phyloP scores from a whole-genome alignment of 2,329 filamentous ascomycete species.

The Cladosporium sp. region DNA sequence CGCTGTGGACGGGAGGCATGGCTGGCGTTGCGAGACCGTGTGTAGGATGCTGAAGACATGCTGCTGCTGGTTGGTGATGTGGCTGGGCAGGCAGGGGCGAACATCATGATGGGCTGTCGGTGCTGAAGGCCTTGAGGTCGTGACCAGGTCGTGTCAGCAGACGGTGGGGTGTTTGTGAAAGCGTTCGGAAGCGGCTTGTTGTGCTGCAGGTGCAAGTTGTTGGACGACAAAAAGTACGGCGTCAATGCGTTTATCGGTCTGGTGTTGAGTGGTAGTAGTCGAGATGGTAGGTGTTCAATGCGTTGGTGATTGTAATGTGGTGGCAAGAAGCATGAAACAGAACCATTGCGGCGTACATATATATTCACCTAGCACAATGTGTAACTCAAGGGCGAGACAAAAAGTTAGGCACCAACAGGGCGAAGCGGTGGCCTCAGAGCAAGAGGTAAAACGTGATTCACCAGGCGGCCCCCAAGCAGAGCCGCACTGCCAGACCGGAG shows the following conservation, averaged over 20 bases:
- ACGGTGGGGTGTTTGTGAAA: background rate
- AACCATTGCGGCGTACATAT: background rate
- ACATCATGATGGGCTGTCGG: background rate
- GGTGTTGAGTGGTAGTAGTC: background rate
- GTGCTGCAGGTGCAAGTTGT: background rate
- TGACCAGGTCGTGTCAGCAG: background rate
- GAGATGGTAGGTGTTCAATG: background rate
- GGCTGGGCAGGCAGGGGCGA: background rate
- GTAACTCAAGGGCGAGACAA: background rate
- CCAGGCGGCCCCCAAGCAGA: constrained; percentile 6
- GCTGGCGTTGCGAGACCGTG: background rate
- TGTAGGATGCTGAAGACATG: background rate
- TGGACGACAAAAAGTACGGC: background rate
- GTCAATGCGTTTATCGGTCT: background rate
- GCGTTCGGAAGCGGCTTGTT: background rate
- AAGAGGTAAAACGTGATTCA: background rate
- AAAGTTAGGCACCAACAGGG: constrained; percentile 4
- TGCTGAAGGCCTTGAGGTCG: background rate
- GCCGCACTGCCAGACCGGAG: background rate
- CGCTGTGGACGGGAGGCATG: background rate
- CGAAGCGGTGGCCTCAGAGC: background rate
- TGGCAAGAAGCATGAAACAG: background rate
- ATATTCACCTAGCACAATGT: background rate
- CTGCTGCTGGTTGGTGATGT: background rate
- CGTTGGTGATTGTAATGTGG: background rate